phyloP scores from a whole-genome alignment of 2,329 filamentous ascomycete species.

The Penicillium brasilianum region DNA sequence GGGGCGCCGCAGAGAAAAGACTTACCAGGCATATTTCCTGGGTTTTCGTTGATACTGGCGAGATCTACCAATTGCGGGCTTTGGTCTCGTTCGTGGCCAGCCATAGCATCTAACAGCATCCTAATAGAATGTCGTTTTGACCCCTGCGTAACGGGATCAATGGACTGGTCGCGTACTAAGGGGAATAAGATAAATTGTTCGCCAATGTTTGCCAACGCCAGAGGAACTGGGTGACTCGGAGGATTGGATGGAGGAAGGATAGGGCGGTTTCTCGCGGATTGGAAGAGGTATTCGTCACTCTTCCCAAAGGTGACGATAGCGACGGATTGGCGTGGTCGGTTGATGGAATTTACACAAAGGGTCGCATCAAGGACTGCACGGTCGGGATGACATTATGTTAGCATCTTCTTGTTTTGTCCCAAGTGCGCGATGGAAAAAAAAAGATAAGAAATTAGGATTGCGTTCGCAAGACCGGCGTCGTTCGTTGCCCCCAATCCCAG shows the following conservation, averaged over 20 bases:
- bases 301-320: slow-evolving; percentile 8
- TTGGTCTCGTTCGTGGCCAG: slow-evolving; percentile 41
- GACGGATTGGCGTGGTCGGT: slow-evolving; percentile 1
- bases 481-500: slow-evolving; percentile 22
- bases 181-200: slow-evolving; percentile 9
- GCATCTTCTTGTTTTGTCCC: slow-evolving; percentile 22
- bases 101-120: slow-evolving; percentile 48
- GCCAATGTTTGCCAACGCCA: slow-evolving; percentile 6
- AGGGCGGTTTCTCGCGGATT: neutral
- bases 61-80: slow-evolving; percentile 46
- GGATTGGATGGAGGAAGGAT: neutral
- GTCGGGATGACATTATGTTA: slow-evolving; percentile 34
- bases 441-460: slow-evolving; percentile 23
- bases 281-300: slow-evolving; percentile 14
- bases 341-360: slow-evolving; percentile 18
- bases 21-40: slow-evolving; percentile 47
- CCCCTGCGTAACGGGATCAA: slow-evolving; percentile 15
- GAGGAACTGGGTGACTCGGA: neutral
- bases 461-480: neutral
- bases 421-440: neutral
- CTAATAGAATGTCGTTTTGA: slow-evolving; percentile 18
- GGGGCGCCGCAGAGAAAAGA: slow-evolving; percentile 10
- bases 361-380: slow-evolving; percentile 27
- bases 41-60: slow-evolving; percentile 49
- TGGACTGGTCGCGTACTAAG: slow-evolving; percentile 10